phyloP scores from a whole-genome alignment of 805 yeast genomes.

The Yamadazyma paraphyllophila region DNA sequence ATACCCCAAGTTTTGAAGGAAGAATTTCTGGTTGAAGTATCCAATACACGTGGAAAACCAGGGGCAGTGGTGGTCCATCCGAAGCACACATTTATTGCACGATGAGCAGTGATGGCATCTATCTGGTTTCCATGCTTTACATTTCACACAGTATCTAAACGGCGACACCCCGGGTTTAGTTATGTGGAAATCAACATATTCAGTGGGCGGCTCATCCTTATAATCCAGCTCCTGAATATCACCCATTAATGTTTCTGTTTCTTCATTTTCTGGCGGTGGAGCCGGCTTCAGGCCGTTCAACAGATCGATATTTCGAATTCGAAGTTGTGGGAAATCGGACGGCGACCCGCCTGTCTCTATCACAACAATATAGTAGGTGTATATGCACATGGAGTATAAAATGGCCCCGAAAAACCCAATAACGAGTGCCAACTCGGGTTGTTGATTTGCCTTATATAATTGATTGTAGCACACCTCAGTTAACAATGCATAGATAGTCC shows the following conservation, averaged over 20 bases:
- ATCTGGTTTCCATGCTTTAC: conserved; percentile 60
- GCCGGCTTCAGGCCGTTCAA: conserved; percentile 8
- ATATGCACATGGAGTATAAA: conserved; percentile 38
- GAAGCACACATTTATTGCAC: conserved; percentile 45
- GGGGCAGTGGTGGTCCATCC: conserved; percentile 71
- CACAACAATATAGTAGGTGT: conserved; percentile 54
- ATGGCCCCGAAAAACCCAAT: conserved; percentile 22
- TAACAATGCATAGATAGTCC: conserved; percentile 46
- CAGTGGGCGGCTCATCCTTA: conserved; percentile 27
- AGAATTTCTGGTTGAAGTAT: conserved; percentile 72
- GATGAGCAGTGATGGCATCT: conserved; percentile 57
- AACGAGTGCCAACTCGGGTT: conserved; percentile 15
- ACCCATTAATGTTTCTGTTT: conserved; percentile 1
- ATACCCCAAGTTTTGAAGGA: conserved; percentile 68
- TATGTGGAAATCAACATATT: conserved; percentile 34
- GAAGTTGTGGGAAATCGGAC: conserved; percentile 48
- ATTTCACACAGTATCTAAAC: conserved; percentile 56
- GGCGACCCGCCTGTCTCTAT: conserved; percentile 67
- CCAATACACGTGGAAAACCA: conserved; percentile 94
- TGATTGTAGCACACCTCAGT: conserved; percentile 16
- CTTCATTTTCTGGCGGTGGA: conserved; percentile 14
- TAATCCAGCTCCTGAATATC: conserved; percentile 2
- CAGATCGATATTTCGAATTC: conserved; percentile 19
- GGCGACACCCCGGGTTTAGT: conserved; percentile 52
- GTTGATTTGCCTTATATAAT: conserved; percentile 14